A percentile compares a stretch with the other conserved stretches of the same genome.
These are phyloP conservation scores for Melanogaster broomeanus DNA, from an alignment of 768 basidiomycete genomes.

Conservation along the genomic window DNA sequence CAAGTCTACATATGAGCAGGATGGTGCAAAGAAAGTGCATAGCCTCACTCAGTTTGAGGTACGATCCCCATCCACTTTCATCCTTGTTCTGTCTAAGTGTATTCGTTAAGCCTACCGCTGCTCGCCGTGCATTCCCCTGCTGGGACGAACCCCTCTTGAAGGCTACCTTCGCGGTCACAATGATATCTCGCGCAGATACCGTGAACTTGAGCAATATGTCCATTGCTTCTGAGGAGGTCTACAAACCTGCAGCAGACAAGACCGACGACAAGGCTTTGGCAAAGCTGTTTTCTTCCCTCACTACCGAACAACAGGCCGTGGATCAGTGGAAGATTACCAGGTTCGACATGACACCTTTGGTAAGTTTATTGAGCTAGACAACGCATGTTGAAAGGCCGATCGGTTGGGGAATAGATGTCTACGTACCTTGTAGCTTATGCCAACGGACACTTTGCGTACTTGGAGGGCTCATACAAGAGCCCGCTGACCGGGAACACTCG, in stretches of 20 bases:
- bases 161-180: constrained; percentile 73
- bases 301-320: constrained; percentile 33
- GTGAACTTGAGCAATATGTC: constrained; percentile 90
- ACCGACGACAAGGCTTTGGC: constrained; percentile 33
- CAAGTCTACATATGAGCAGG: constrained; percentile 61
- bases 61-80: constrained; percentile 6
- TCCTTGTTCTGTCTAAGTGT: constrained; percentile 1
- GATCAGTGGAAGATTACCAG: constrained; percentile 78
- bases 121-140: constrained; percentile 80
- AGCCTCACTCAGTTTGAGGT: constrained; percentile 91
- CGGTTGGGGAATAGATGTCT: constrained; percentile 53
- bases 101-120: constrained; percentile 70
- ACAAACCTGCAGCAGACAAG: constrained; percentile 36
- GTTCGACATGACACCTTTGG: constrained; percentile 78
- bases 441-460: constrained; percentile 72
- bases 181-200: constrained; percentile 77
- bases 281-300: constrained; percentile 44
- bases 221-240: constrained; percentile 56
- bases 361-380: constrained; percentile 22
- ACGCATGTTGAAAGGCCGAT: neutral
- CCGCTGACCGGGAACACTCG: constrained; percentile 78
- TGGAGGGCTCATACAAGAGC: constrained; percentile 76
- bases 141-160: constrained; percentile 95
- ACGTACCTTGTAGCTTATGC: constrained; percentile 89
- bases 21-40: constrained; percentile 66